phyloP scores from a whole-genome alignment of 2,329 filamentous ascomycete genomes.

The Fusarium agapanthi region DNA sequence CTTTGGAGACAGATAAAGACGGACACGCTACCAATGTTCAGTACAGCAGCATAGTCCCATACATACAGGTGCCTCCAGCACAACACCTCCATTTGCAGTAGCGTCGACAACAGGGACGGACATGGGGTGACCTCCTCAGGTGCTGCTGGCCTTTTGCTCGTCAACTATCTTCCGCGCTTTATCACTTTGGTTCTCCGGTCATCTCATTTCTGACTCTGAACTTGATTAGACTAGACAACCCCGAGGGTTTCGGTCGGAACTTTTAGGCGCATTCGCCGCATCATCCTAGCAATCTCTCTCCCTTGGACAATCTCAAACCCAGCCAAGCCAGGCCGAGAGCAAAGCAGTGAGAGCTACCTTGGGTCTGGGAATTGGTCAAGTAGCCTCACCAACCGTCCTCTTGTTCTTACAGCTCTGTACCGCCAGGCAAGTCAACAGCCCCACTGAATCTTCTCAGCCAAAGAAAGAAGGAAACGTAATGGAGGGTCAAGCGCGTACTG shows the following conservation, averaged over 20 bases:
- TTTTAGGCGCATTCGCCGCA: slow-evolving; percentile 30
- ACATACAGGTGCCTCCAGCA: not conserved
- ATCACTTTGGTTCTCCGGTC: slow-evolving; percentile 14
- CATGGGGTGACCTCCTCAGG: slow-evolving; percentile 22
- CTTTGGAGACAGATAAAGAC: slow-evolving; percentile 16
- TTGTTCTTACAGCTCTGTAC: slow-evolving; percentile 8
- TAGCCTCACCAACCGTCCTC: slow-evolving; percentile 16
- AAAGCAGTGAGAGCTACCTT: slow-evolving; percentile 10
- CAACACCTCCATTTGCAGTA: slow-evolving; percentile 26
- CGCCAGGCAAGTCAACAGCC: slow-evolving; percentile 5
- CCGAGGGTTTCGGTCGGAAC: slow-evolving; percentile 37
- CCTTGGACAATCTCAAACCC: slow-evolving; percentile 32
- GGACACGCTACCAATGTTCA: slow-evolving; percentile 14
- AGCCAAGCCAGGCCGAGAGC: slow-evolving; percentile 19
- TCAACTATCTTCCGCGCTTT: slow-evolving; percentile 12
- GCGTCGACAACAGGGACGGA: slow-evolving; percentile 28
- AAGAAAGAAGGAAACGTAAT: slow-evolving; percentile 24
- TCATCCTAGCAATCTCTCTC: slow-evolving; percentile 27
- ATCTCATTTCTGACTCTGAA: slow-evolving; percentile 17
- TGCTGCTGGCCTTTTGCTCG: slow-evolving; percentile 8
- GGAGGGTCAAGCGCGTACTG: slow-evolving; percentile 30
- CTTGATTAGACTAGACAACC: slow-evolving; percentile 17
- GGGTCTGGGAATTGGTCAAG: slow-evolving; percentile 8
- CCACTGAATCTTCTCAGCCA: slow-evolving; percentile 30
- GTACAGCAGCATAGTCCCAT: not conserved